Base-by-base conservation (phyloP, 2,329 filamentous ascomycete genomes). In the Dryadomyces sulphureus region DNA sequence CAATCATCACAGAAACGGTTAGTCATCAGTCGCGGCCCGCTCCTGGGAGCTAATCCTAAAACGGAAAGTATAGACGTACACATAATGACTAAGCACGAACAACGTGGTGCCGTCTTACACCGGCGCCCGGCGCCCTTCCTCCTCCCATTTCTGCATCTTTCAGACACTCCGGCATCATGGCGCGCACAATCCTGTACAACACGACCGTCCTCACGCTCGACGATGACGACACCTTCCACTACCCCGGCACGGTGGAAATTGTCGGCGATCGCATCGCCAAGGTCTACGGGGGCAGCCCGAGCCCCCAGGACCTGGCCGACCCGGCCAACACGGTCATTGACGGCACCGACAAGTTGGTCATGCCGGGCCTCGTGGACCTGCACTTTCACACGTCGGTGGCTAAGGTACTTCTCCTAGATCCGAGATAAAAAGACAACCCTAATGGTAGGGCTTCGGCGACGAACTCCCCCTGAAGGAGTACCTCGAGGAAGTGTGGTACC, bases 301-400 rank as follows among this genome's bases (percentile, higher is more conserved):
- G 32, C n/a, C 21, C 12, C 14, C 24, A 42, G 19, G 34, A 27
- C 8, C 32, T 43, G 4, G 12, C 21, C 5, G 39, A 38, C 30
- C 38, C 45, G 9, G 39, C 30, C 16, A 38, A 32, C 1, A 38
- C 39, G 8, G 30, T 22, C 7, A 38, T 42, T 11, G 45, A 46
- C 16, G 39, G 45, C 4, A 46, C 45, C n/a, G 39, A 46, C 16
- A 46, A 46, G 39, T 32, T 46, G 45, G 45, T 46, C 5, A 46
- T 46, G 32, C 45, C 39, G 9, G 45, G 45, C 1, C 45, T 46
- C 9, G 45, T 46, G 16, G 45, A 46, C 30, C 38, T 46, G 16
- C 44, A 46, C n/a, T 46, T 46, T 30, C 38, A 46, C 21, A 46
- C 44, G 16, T 41, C 38, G 5, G 44, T 46, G 12, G 38, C 44